phyloP scores from a whole-genome alignment of 768 basidiomycete species.

The Tylopilus cervinicoccineus region DNA sequence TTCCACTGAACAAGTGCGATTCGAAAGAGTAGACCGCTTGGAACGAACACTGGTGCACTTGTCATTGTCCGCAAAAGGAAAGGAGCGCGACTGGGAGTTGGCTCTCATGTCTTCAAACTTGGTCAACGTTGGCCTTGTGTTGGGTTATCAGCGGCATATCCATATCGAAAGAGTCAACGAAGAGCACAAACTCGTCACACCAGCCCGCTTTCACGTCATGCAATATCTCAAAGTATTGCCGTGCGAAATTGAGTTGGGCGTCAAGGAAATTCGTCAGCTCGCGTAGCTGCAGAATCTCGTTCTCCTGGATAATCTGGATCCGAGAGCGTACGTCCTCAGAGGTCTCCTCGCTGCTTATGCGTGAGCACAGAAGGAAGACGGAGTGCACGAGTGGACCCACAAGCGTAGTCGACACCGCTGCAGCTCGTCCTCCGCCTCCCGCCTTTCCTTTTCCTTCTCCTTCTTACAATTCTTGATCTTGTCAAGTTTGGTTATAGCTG shows the following conservation, averaged over 20 bases:
- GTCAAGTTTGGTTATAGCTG: constrained; percentile 65
- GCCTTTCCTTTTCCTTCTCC: constrained; percentile 68
- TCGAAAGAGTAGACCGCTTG: constrained; percentile 28
- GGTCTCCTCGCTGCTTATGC: constrained; percentile 67
- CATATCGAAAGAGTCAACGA: neutral
- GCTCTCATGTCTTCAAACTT: constrained; percentile 24
- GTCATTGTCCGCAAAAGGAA: constrained; percentile 19
- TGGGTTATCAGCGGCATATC: constrained; percentile 1
- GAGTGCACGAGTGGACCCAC: constrained; percentile 40
- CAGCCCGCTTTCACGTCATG: constrained; percentile 65
- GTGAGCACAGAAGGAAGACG: constrained; percentile 6
- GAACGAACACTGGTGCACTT: constrained; percentile 34
- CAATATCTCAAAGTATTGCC: constrained; percentile 70
- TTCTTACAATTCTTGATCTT: constrained; percentile 72
- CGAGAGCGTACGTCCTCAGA: constrained; percentile 78
- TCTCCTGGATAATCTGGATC: constrained; percentile 77
- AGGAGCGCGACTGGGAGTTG: constrained; percentile 14
- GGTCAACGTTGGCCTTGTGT: constrained; percentile 27
- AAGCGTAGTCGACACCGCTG: constrained; percentile 68
- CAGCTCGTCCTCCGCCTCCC: constrained; percentile 80
- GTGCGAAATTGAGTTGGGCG: constrained; percentile 67
- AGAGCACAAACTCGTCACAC: constrained; percentile 53
- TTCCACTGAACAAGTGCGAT: constrained; percentile 22
- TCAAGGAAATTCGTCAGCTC: constrained; percentile 73
- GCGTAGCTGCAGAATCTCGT: constrained; percentile 66